A percentile compares a stretch with the other conserved stretches of the same genome.
Evolutionary conservation across 257 asterid genomes (phyloP).

Genomic region (Lavandula angustifolia): DNA sequence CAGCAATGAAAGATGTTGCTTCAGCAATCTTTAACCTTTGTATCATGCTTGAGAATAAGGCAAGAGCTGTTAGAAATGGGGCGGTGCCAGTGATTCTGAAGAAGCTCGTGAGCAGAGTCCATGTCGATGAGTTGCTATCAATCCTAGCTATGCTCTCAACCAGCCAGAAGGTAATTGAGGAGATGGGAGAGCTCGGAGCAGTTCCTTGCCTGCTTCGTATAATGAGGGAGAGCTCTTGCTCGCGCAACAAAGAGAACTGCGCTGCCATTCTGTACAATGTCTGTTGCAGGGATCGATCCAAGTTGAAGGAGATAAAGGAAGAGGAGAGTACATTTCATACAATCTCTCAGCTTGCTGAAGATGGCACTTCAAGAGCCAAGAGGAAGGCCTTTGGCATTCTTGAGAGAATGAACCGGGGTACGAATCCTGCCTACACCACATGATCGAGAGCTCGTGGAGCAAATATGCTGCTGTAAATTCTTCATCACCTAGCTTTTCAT

Average conservation of each 20-base stretch:
- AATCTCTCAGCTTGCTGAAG: conserved; percentile 62
- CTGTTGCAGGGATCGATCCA: conserved; percentile 61
- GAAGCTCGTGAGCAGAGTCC: conserved; percentile 50
- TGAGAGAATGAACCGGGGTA: conserved; percentile 58
- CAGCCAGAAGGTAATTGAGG: conserved; percentile 69
- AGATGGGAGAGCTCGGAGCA: conserved; percentile 67
- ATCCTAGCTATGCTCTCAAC: conserved; percentile 81
- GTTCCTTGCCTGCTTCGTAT: conserved; percentile 63
- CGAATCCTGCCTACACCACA: conserved; percentile 61
- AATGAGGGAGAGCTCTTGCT: conserved; percentile 64
- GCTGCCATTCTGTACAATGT: conserved; percentile 63
- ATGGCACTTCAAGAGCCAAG: conserved; percentile 90
- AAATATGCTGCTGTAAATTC: conserved; percentile 50
- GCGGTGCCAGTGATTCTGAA: conserved; percentile 62
- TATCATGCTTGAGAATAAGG: conserved; percentile 66
- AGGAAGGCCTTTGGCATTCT: conserved; percentile 80
- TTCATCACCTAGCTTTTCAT: conserved; percentile 28
- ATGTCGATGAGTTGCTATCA: conserved; percentile 75
- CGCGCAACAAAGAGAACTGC: conserved; percentile 80
- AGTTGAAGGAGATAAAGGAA: conserved; percentile 68
- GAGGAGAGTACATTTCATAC: conserved; percentile 61
- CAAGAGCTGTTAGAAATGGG: conserved; percentile 74
- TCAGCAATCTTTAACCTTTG: conserved; percentile 83
- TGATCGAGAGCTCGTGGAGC: conserved; percentile 48
- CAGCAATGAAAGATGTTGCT: conserved; percentile 72